Conservation (phyloP, 331 rosid genomes). For the Arachis monticola region DNA sequence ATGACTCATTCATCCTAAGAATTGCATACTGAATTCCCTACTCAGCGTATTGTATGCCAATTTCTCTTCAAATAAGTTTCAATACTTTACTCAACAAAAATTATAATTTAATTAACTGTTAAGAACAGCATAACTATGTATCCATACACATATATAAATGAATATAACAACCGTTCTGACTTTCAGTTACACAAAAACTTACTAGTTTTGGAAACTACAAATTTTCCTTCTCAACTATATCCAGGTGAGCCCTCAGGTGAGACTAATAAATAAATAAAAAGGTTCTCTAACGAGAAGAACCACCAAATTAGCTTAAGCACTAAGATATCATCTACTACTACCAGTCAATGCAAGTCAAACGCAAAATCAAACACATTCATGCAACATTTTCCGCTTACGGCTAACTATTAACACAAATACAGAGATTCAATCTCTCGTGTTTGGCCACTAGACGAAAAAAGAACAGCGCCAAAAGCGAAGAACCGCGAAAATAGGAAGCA, state of each 20-base stretch:
- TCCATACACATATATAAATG: constrained; percentile 15
- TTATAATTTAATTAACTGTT: background rate
- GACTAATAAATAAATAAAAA: background rate
- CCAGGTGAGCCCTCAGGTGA: constrained; percentile 7
- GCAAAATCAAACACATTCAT: background rate
- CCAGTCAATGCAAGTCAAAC: constrained; percentile 2
- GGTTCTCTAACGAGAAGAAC: background rate
- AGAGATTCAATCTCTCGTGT: background rate
- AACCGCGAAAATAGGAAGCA: background rate
- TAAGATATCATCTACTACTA: background rate
- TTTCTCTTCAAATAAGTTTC: background rate
- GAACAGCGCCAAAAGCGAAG: background rate
- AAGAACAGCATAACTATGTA: background rate
- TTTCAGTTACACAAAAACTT: constrained; percentile 6
- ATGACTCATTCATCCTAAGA: background rate
- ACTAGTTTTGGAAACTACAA: background rate
- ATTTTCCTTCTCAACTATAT: background rate
- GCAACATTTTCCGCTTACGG: constrained; percentile 6
- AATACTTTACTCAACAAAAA: background rate
- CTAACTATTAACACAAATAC: background rate
- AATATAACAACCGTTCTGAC: constrained; percentile 16
- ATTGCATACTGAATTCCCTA: background rate
- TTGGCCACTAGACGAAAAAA: background rate
- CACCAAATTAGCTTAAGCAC: background rate
- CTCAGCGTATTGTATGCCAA: background rate